Base-by-base conservation (phyloP, 345 rosid species). In the Bruguiera sexangula region DNA sequence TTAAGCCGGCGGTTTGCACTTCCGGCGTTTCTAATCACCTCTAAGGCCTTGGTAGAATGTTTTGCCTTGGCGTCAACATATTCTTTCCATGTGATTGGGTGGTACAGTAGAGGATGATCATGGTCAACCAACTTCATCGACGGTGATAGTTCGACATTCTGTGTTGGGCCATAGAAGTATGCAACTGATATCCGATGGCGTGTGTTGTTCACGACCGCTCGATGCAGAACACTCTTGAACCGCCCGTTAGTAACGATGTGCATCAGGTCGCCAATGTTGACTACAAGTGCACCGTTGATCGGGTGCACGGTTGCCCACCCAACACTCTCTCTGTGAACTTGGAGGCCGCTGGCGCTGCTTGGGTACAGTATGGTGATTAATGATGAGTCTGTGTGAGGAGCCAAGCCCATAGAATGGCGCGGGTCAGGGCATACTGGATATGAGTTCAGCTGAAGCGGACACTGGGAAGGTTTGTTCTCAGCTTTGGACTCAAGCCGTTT, bases 371-470 rank as follows among this genome's bases (percentile, higher is more conserved):
- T 26, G 56, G 85, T 81, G 50, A 86, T 58, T 3, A 86, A 62
- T n/a, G 86, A 76, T 6, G 88, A 79, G 65, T 86, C 85, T 0
- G 82, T 84, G 80, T 86, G 88, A 1, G 85, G 85, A 15, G 83
- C 83, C 32, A 83, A 66, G 67, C 88, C 88, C 82, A 86, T 81
- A 37, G 88, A 84, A 60, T 60, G 75, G 29, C 59, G 68, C 7
- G 88, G 88, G 22, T 81, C 82, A 8, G 88, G 88, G 57, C 88
- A 84, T n/a, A 73, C 62, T 4, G 88, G 87, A 68, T 84, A 86
- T 0, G 88, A 86, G 65, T 86, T 84, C 48, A 82, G 65, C 67
- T 84, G 91, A n/a, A 84, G 70, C 21, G 75, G 67, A 2, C 72
- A 70, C 29, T 74, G 85, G 29, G 71, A 57, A 1, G 15, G 75